Base-by-base conservation (phyloP, 2,329 filamentous ascomycete species). In the Cercospora citrullina region DNA sequence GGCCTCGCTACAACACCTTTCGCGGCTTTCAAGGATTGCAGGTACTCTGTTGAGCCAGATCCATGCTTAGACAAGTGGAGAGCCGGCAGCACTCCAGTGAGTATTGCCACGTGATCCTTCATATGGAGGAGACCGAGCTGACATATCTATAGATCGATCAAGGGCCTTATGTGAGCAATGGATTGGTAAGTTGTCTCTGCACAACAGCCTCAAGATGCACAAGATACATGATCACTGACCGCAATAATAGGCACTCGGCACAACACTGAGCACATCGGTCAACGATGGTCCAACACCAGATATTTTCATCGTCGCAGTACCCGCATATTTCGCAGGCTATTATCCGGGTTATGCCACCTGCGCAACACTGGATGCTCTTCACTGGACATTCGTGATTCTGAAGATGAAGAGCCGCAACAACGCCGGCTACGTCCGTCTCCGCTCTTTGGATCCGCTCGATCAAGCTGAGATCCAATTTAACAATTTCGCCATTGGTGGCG, bases 391-490 rank as follows among this genome's bases (percentile, higher is more conserved):
- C 81, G 79, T 78, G 8, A 83, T 85, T 2, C 81, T 91, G 63
- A 89, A 90, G 77, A 84, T 86, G 0, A 88, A 90, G 72, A 84
- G 88, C 0, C 84, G 86, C 60, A 91, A 91, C 75, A 78, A 77
- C 77, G 82, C 77, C 4, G 90, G 90, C 6, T 85, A 83, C 1
- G 89, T 93, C 2, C 83, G 77, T 1, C 84, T 92, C 2, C 81
- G 80, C 14, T 89, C 86, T 0, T 78, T 84, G 0, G 85, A 92
- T 73, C 89, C 90, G 0, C 85, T 86, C 0, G 89, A 91, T 64
- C 80, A 83, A 6, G 90, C 90, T 0, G 76, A 84, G 4, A 90
- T 92, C 71, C 80, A 81, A 60, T 90, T 89, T 79, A 87, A 88
- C 77, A 89, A 85, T 77, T 89, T 78, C 59, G 81, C 83, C 57